Percentiles rank a stretch among this genome's conserved stretches.
These are phyloP conservation scores for Candida nemodendra DNA, from an alignment of 805 yeast species.

Conservation along the genomic window DNA sequence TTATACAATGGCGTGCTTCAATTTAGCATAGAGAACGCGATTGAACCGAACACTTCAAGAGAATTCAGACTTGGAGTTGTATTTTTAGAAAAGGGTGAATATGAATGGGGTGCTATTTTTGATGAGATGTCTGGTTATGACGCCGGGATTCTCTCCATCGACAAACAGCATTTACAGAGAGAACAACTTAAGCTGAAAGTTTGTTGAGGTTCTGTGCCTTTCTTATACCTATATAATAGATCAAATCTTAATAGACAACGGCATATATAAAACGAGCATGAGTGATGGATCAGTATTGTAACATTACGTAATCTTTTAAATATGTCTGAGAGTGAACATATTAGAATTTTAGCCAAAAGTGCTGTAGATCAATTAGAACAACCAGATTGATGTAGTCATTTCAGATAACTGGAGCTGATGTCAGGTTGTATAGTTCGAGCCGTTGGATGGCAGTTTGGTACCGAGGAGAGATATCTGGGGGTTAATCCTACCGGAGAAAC, in stretches of 20 bases:
- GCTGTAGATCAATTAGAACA: no score
- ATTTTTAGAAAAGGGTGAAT: slow-evolving; percentile 73
- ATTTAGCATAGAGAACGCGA: slow-evolving; percentile 41
- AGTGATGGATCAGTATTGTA: no score
- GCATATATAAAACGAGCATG: no score
- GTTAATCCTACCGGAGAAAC: slow-evolving; percentile 82
- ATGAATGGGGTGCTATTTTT: slow-evolving; percentile 72
- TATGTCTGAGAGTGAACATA: no score
- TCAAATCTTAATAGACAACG: no score
- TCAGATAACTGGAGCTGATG: no score
- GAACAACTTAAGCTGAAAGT: slow-evolving; percentile 35
- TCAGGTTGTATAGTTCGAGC: slow-evolving; percentile 63
- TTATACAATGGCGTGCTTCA: slow-evolving; percentile 75
- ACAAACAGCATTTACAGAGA: slow-evolving; percentile 38
- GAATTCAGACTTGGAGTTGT: slow-evolving; percentile 54
- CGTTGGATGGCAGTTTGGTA: slow-evolving; percentile 55
- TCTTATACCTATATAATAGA: no score
- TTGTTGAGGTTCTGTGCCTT: no score
- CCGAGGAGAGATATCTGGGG: slow-evolving; percentile 58
- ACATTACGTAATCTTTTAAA: no score
- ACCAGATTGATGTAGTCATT: no score
- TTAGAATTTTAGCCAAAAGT: no score
- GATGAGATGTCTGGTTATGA: slow-evolving; percentile 40
- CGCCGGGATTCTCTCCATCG: slow-evolving; percentile 21
- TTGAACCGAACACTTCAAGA: slow-evolving; percentile 42